These are phyloP conservation scores for Canariomyces notabilis DNA, from an alignment of 2,329 filamentous ascomycete species.

Conservation along the genomic window DNA sequence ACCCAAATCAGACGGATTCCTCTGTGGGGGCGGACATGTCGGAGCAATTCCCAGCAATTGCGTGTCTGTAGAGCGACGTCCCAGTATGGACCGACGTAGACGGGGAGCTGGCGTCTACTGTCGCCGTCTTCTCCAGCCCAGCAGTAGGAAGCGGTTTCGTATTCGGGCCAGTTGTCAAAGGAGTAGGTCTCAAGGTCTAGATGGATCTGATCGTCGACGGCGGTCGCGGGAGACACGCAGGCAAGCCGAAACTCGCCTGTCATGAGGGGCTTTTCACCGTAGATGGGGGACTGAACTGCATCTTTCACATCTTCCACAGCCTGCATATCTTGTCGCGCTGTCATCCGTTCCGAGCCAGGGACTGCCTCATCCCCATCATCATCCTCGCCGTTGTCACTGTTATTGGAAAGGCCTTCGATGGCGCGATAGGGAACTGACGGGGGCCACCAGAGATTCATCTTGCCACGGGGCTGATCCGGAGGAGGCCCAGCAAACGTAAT, in stretches of 20 bases:
- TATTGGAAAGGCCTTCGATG: no score
- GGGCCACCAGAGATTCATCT: constrained; percentile 11
- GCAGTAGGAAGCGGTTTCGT: constrained; percentile 29
- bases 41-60: constrained; percentile 25
- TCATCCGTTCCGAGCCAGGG: no score
- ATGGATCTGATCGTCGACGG: constrained; percentile 10
- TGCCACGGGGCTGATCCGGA: neutral
- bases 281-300: neutral
- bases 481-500: constrained; percentile 3
- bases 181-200: constrained; percentile 16
- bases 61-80: constrained; percentile 24
- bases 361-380: no score
- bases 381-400: neutral
- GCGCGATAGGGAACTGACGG: neutral
- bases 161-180: constrained; percentile 24
- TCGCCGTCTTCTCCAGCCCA: constrained; percentile 29
- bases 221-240: neutral
- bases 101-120: constrained; percentile 13
- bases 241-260: constrained; percentile 1
- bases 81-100: constrained; percentile 24
- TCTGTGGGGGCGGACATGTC: constrained; percentile 8
- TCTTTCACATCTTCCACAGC: no score
- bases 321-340: no score
- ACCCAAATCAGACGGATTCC: constrained; percentile 11
- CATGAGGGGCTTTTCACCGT: neutral